Base-by-base conservation (phyloP, 140 eudicot genomes). In the Senecio squalidus region DNA sequence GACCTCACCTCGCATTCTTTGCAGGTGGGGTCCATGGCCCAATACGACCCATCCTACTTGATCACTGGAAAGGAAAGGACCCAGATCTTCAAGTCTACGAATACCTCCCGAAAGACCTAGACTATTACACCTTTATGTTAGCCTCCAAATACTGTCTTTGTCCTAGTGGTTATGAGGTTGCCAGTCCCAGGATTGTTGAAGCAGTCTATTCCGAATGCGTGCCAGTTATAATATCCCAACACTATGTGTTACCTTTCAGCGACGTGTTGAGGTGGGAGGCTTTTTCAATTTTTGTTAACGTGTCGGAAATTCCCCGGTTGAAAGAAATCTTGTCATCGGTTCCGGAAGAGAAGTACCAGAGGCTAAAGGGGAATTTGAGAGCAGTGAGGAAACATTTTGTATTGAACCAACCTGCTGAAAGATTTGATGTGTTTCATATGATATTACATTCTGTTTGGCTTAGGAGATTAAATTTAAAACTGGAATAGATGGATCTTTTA, bases 111-210 rank as follows among this genome's bases (percentile, higher is more conserved):
- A 69, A 78, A 66, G 47, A 46, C 51, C 57, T 69, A 28, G 85
- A 81, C 53, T 89, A 89, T 68, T 67, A 64, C 53, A 34, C 76
- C 5, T 67, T 70, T 41, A 78, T 89, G 87, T 61, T 80, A 25
- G 60, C 53, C 48, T 80, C 95, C 60, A 85, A 74, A 74, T 89
- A 60, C 40, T 89, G 97, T 60, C 58, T 89, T 11, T 89, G 97
- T 47, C 97, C 97, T 17, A 85, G 97, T 58, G 97, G 97, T 1
- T 75, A 79, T n/a, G 97, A 89, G 64, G 97, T 85, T 5, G 97
- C 97, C n/a, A 89, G 97, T 46, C 97, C 97, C 23, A 80, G 97
- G 65, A 76, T 89, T 3, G 93, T 80, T 3, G 97, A 89, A 67
- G 75, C 97, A 2, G 66, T 89, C 59, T 85, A 89, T 43, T 75